A percentile compares a stretch with the other conserved stretches of the same genome.
Conservation (phyloP, 331 rosid species). For the Pyrus hybrid region DNA sequence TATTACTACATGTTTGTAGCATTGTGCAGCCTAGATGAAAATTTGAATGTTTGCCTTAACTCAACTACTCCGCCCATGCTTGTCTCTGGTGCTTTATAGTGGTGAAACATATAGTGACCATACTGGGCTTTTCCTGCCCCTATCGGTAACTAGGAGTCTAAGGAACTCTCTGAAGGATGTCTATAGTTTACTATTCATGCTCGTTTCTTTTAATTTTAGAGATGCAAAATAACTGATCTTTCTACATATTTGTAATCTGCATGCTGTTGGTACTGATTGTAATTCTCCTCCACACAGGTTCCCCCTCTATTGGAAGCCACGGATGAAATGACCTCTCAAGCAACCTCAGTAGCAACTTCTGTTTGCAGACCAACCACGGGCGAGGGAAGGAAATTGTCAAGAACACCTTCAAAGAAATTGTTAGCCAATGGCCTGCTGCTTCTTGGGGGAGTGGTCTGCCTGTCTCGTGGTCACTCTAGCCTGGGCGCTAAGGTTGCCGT, state of each 20-base stretch:
- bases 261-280: slow-evolving; percentile 1
- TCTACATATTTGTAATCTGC: neutral
- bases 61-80: neutral
- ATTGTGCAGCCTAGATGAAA: neutral
- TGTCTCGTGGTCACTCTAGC: slow-evolving; percentile 73
- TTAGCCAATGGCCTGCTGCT: slow-evolving; percentile 66
- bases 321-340: slow-evolving; percentile 11
- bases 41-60: neutral
- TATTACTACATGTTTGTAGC: neutral
- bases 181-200: neutral
- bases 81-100: neutral
- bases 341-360: slow-evolving; percentile 8
- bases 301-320: slow-evolving; percentile 46
- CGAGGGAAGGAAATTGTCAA: slow-evolving; percentile 20
- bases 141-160: neutral
- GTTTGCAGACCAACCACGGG: slow-evolving; percentile 12
- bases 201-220: neutral
- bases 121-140: neutral
- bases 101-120: neutral
- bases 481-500: slow-evolving; percentile 83
- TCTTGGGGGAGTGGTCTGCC: slow-evolving; percentile 64
- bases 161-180: neutral
- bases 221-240: neutral
- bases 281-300: slow-evolving; percentile 37
- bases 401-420: slow-evolving; percentile 50